Evolutionary conservation across 805 yeast genomes (phyloP), one percentile per base, ranked within the genome.

Genomic region (Candida silvatica): DNA sequence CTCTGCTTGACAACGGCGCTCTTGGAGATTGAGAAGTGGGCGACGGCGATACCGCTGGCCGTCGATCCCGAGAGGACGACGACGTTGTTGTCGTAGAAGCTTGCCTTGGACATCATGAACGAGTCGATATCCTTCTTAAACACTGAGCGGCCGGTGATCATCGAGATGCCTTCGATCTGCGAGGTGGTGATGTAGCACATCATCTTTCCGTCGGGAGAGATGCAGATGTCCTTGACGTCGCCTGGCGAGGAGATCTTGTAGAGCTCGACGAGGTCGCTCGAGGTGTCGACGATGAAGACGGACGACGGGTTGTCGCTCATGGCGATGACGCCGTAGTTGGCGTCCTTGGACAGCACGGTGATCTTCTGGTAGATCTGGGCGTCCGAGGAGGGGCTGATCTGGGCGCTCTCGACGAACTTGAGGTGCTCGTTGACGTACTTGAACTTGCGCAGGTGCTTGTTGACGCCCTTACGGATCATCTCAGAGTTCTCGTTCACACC

Each of bases 401-500:
- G 86, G 31, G 74, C 71, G 20, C 81, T 69, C 37, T 71, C 76
- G 14, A 70, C 65, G 46, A 71, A 75, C 41, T 73, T 71, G 44
- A 78, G 60, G 51, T 76, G 84, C 31, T 79, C 77, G 36, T 75
- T 70, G 37, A 69, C 72, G 49, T 60, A 76, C 17, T 65, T 64
- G 37, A 54, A 82, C 52, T 79, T 78, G 38, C 95, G 64, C 48
- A 90, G 56, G 57, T 82, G 88, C 47, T 76, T 71, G 54, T 86
- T 84, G 41, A 66, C 60, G 37, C 77, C 80, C 52, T 66, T 66
- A 33, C 73, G 67, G 49, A 81, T 72, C 44, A 71, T 65, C 31
- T 65, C 66, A 4, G 76, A 57, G 32, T 75, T 68, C 46, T 82
- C 86, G 53, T 88, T 88, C 46, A 87, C 77, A 3, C 94, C 95